Evolutionary conservation across 805 yeast species (phyloP).

Genomic region (Yarrowia phangngaensis): DNA sequence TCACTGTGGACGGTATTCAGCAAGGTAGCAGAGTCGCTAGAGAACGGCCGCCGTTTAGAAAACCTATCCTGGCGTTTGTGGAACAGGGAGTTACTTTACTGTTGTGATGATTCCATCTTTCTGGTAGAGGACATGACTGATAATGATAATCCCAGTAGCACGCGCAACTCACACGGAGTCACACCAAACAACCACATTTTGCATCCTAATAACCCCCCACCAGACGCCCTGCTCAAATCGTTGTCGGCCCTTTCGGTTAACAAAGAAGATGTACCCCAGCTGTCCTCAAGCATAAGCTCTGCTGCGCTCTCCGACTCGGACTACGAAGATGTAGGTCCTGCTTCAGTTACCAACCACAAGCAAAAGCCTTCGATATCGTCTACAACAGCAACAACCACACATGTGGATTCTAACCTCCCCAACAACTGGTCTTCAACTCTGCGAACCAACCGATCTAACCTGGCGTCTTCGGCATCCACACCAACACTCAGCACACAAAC

Average conservation of each 20-base stretch:
- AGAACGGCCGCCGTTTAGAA: constrained; percentile 42
- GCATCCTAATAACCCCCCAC: constrained; percentile 18
- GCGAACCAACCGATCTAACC: not conserved
- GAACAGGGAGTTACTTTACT: constrained; percentile 31
- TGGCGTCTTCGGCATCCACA: constrained; percentile 4
- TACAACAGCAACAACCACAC: no score
- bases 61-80: constrained; percentile 42
- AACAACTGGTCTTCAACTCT: not conserved
- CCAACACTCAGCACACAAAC: constrained; percentile 12
- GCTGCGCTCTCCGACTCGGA: constrained; percentile 2
- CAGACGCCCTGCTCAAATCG: constrained; percentile 2
- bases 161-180: not conserved
- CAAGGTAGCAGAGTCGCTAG: constrained; percentile 39
- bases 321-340: not conserved
- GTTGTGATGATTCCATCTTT: constrained; percentile 16
- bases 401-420: not conserved
- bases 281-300: constrained; percentile 8
- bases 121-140: constrained; percentile 22
- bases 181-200: not conserved
- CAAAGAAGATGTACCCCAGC: not conserved
- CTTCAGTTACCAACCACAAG: not conserved
- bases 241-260: constrained; percentile 7
- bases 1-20: constrained; percentile 40
- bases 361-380: not conserved
- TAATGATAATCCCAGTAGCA: not conserved